phyloP scores from a whole-genome alignment of 208 protist species.

The Trypanosoma boissoni region DNA sequence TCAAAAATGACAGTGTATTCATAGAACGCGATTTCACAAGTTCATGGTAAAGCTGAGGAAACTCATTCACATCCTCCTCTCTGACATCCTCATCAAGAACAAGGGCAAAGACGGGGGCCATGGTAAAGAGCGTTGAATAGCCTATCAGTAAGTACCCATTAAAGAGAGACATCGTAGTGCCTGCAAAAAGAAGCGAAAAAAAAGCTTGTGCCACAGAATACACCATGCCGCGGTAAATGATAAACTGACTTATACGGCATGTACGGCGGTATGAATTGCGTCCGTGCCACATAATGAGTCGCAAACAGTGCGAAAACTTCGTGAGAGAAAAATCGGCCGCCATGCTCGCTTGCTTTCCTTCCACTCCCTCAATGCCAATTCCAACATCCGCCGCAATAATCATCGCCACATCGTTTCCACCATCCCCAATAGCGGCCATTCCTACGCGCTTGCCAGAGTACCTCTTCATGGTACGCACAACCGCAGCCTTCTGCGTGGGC shows the following conservation, averaged over 20 bases:
- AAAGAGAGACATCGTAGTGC: slow-evolving; percentile 96
- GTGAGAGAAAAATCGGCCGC: slow-evolving; percentile 98
- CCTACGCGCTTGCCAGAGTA: slow-evolving; percentile 43
- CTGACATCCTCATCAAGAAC: slow-evolving; percentile 97
- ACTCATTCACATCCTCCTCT: slow-evolving; percentile 90
- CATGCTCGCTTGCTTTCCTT: slow-evolving; percentile 97
- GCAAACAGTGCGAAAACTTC: slow-evolving; percentile 91
- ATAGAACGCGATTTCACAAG: slow-evolving; percentile 94
- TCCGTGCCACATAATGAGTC: slow-evolving; percentile 90
- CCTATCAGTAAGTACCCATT: slow-evolving; percentile 95
- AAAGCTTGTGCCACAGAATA: slow-evolving; percentile 98
- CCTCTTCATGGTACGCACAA: slow-evolving; percentile 87
- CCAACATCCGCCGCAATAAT: slow-evolving; percentile 94
- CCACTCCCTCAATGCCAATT: slow-evolving; percentile 97
- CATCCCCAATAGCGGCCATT: slow-evolving; percentile 97
- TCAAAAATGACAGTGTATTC: slow-evolving; percentile 79
- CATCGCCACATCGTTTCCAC: slow-evolving; percentile 99
- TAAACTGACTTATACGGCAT: slow-evolving; percentile 94
- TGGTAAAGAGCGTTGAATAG: slow-evolving; percentile 98
- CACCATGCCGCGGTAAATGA: slow-evolving; percentile 98
- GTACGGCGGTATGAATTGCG: slow-evolving; percentile 92
- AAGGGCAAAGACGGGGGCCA: slow-evolving; percentile 97
- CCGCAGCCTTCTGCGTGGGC: slow-evolving; percentile 97
- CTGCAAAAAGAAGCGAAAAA: slow-evolving; percentile 97
- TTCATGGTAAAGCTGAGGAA: slow-evolving; percentile 97